Base-by-base conservation (phyloP, 2,329 filamentous ascomycete species). In the Aureobasidium uvarum region DNA sequence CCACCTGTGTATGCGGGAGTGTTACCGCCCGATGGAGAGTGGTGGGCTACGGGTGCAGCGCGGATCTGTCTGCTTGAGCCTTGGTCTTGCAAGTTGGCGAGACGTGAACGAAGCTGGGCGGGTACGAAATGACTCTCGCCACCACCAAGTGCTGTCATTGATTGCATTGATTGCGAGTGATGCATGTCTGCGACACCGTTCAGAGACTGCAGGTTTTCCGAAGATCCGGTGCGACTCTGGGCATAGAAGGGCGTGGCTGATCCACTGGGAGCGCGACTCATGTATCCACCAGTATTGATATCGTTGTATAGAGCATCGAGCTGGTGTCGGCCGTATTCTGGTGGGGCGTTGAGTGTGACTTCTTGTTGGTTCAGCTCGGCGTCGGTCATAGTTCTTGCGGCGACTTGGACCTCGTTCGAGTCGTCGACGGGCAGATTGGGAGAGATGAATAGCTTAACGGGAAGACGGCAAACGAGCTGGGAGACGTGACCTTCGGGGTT, bases 401-500 rank as follows among this genome's bases (percentile, higher is more conserved):
- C 72, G 86, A 84, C 62, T 84, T 82, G 62, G 2, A 98, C 83
- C 71, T 90, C 89, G 71, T 96, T 95, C 67, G 94, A 86, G 62
- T 96, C 92, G 72, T 95, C 91, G 43, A 97, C 85, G 0, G 92
- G 89, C 72, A 96, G 87, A 73, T 95, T 95, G 0, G 95, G 94
- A 5, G 95, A 99, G 70, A 98, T 97, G 78, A 96, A 97, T 45
- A 99, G 88, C 64, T 92, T 92, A 18, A 98, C 85, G 1, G 95
- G 93, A 38, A 98, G 85, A 48, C 92, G 95, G 54, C 94, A 94
- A 62, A 94, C 89, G 62, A 97, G 85, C 84, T 98, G 94, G 65
- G 93, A 97, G 64, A 93, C 84, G 74, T 98, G 95, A 0, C 93
- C 94, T 74, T 99, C 95, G 0, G 95, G 94, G 72, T 99, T 98